A percentile compares a stretch with the other conserved stretches of the same genome.
Evolutionary conservation across 345 rosid species (phyloP).

Genomic region (Eucalyptus marginata): DNA sequence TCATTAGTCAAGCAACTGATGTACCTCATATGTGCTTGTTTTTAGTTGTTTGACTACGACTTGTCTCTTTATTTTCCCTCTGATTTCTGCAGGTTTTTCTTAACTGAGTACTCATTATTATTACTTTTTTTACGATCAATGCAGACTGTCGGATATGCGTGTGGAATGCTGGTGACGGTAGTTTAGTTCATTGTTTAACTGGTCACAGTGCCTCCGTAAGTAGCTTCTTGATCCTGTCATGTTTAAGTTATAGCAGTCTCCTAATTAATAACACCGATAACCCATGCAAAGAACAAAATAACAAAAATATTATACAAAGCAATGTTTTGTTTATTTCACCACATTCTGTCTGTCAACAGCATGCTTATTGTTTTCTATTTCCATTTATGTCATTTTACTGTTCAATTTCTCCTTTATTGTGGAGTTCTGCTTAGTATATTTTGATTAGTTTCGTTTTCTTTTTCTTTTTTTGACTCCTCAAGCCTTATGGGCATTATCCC

Average conservation of each 20-base stretch:
- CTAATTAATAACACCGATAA: background rate
- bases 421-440: background rate
- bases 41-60: background rate
- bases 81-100: background rate
- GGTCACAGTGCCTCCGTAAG: conserved; percentile 95
- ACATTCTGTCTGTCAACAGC: background rate
- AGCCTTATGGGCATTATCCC: background rate
- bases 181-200: conserved; percentile 91
- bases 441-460: background rate
- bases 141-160: conserved; percentile 99
- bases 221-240: background rate
- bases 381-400: background rate
- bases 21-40: background rate
- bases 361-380: background rate
- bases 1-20: background rate
- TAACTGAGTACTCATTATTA: background rate
- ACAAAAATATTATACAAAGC: background rate
- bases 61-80: background rate
- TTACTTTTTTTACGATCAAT: background rate
- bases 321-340: background rate
- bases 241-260: background rate
- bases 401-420: background rate
- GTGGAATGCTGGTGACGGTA: conserved; percentile 99
- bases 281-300: background rate
- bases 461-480: background rate